Evolutionary conservation across 2,329 filamentous ascomycete species (phyloP).

Genomic region (Alternaria sp.): DNA sequence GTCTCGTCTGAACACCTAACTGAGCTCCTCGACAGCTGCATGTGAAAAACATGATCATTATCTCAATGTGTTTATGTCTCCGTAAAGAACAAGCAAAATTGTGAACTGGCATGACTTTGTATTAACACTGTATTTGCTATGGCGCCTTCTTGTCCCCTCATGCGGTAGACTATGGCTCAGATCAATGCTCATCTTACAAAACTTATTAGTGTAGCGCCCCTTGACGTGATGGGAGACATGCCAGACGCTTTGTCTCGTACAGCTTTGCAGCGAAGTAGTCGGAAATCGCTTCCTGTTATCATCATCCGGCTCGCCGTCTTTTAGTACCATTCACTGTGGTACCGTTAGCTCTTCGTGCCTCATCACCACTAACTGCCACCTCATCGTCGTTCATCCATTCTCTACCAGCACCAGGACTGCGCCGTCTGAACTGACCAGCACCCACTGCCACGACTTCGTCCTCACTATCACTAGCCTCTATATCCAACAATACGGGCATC

Average conservation of each 20-base stretch:
- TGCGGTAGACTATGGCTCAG: background rate
- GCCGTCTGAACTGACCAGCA: constrained; percentile 83
- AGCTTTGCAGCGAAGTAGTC: no score
- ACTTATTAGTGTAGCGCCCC: background rate
- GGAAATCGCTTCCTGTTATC: background rate
- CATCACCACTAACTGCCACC: constrained; percentile 50
- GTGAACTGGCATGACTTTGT: background rate
- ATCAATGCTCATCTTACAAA: background rate
- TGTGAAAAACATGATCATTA: no score
- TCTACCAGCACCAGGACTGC: constrained; percentile 78
- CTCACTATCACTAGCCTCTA: constrained; percentile 93
- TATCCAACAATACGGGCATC: constrained; percentile 92
- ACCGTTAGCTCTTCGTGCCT: constrained; percentile 44
- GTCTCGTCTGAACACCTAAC: no score
- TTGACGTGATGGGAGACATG: background rate
- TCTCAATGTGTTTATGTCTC: background rate
- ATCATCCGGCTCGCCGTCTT: constrained; percentile 43
- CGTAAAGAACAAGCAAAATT: background rate
- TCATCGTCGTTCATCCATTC: constrained; percentile 70
- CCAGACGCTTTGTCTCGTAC: no score
- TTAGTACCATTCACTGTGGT: constrained; percentile 45
- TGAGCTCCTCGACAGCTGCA: no score
- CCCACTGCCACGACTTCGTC: constrained; percentile 78
- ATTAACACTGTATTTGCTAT: background rate
- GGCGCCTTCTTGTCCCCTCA: background rate